Conservation (phyloP, 179 eudicot species). For the Beta lomatogona region DNA sequence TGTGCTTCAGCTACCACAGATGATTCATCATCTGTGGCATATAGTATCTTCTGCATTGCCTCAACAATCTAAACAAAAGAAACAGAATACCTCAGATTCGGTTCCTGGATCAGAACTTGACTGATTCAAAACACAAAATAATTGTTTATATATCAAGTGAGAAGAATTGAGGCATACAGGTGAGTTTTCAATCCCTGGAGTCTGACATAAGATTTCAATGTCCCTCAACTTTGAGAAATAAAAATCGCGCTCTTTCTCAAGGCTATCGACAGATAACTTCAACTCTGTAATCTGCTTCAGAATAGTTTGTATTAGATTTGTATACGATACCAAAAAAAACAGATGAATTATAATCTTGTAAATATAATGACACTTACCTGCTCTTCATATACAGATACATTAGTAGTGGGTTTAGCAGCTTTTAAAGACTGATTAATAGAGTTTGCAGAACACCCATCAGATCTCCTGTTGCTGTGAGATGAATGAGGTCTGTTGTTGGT, state of each 20-base stretch:
- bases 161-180: constrained; percentile 41
- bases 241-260: constrained; percentile 88
- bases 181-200: constrained; percentile 62
- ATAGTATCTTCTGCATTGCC: constrained; percentile 64
- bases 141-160: neutral
- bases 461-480: constrained; percentile 48
- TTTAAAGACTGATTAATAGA: constrained; percentile 44
- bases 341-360: neutral
- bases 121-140: neutral
- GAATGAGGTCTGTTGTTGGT: constrained; percentile 38
- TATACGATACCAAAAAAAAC: neutral
- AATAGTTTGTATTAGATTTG: neutral
- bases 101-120: neutral
- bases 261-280: constrained; percentile 78
- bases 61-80: constrained; percentile 52
- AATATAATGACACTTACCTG: constrained; percentile 1
- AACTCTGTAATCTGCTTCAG: constrained; percentile 68
- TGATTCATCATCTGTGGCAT: constrained; percentile 69
- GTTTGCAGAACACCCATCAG: constrained; percentile 41
- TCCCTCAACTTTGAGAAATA: constrained; percentile 86
- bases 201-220: constrained; percentile 79
- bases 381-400: constrained; percentile 43
- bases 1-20: constrained; percentile 68
- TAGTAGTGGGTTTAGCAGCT: constrained; percentile 39
- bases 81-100: neutral